These are phyloP conservation scores for Craterostigma plantagineum DNA, from an alignment of 257 asterid genomes.

Conservation along the genomic window DNA sequence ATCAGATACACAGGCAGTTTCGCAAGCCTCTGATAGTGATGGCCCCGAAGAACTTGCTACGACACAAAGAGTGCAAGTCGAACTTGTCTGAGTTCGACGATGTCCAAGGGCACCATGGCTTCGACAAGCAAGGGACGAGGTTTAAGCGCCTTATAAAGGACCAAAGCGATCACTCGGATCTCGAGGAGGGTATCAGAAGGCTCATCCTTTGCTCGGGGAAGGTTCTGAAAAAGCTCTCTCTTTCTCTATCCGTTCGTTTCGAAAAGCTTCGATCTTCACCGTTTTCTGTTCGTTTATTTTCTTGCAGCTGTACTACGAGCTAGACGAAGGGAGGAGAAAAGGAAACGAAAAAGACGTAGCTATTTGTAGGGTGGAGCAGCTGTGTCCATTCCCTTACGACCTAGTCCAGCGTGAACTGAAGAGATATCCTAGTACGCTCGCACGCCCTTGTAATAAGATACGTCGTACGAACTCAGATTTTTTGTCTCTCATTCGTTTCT, in stretches of 20 bases:
- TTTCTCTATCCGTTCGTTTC: too few species aligned
- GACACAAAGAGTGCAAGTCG: conserved; percentile 86
- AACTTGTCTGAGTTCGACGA: conserved; percentile 85
- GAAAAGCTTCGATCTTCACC: background rate
- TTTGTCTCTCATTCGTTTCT: background rate
- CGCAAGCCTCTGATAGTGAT: conserved; percentile 92
- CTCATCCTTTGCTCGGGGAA: conserved; percentile 87
- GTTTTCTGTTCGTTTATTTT: background rate
- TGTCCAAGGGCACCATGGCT: conserved; percentile 85
- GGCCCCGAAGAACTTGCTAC: conserved; percentile 89
- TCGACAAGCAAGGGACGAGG: conserved; percentile 93
- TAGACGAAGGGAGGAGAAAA: conserved; percentile 65
- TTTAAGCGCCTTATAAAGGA: conserved; percentile 91
- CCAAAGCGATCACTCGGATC: conserved; percentile 61
- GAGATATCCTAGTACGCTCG: conserved; percentile 82
- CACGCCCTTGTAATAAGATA: too few species aligned
- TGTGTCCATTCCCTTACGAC: conserved; percentile 83
- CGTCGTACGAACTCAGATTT: too few species aligned
- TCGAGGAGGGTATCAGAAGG: conserved; percentile 71
- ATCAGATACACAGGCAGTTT: conserved; percentile 72
- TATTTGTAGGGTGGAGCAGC: conserved; percentile 88
- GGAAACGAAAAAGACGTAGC: conserved; percentile 57
- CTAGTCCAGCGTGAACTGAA: conserved; percentile 83
- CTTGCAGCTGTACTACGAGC: conserved; percentile 70
- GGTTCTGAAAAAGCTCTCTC: conserved; percentile 17